phyloP scores from a whole-genome alignment of 129 eudicot species.

The Glebionis coronaria region DNA sequence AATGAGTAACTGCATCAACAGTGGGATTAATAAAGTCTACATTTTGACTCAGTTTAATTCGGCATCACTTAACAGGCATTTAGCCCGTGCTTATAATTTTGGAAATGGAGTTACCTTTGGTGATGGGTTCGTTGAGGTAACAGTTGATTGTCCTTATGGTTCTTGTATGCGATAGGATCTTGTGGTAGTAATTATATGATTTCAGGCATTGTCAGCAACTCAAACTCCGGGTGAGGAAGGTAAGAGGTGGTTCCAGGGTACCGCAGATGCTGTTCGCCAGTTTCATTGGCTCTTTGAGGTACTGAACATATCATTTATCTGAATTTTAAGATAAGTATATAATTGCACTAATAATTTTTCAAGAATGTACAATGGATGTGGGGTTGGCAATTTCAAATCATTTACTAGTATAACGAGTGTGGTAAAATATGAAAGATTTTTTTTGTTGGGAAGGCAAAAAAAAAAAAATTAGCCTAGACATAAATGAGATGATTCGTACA shows the following conservation, averaged over 20 bases:
- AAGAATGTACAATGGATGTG: too few relatives aligned
- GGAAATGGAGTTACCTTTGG: slow-evolving; percentile 77
- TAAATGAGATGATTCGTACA: too few relatives aligned
- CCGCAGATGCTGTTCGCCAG: slow-evolving; percentile 98
- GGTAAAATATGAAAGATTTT: too few relatives aligned
- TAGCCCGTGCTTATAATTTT: slow-evolving; percentile 76
- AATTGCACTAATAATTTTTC: too few relatives aligned
- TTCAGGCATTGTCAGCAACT: slow-evolving; percentile 88
- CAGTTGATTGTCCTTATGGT: not conserved
- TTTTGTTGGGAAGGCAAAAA: too few relatives aligned
- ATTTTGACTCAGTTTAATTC: slow-evolving; percentile 95
- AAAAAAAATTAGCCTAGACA: too few relatives aligned
- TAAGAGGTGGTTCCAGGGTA: slow-evolving; percentile 94
- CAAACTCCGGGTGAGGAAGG: slow-evolving; percentile 95
- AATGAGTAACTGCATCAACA: slow-evolving; percentile 96
- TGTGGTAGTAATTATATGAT: slow-evolving; percentile 11
- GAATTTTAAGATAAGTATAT: too few relatives aligned
- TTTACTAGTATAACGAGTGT: too few relatives aligned
- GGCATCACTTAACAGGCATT: slow-evolving; percentile 88
- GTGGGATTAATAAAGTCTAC: slow-evolving; percentile 89
- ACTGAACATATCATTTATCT: too few relatives aligned
- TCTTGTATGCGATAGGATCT: too few relatives aligned
- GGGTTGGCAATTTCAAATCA: too few relatives aligned
- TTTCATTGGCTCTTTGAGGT: slow-evolving; percentile 99
- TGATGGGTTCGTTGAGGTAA: slow-evolving; percentile 90